A percentile compares a stretch with the other conserved stretches of the same genome.
These are phyloP conservation scores for Herpetomonas tarakana DNA, from an alignment of 208 protist genomes.

Conservation along the genomic window DNA sequence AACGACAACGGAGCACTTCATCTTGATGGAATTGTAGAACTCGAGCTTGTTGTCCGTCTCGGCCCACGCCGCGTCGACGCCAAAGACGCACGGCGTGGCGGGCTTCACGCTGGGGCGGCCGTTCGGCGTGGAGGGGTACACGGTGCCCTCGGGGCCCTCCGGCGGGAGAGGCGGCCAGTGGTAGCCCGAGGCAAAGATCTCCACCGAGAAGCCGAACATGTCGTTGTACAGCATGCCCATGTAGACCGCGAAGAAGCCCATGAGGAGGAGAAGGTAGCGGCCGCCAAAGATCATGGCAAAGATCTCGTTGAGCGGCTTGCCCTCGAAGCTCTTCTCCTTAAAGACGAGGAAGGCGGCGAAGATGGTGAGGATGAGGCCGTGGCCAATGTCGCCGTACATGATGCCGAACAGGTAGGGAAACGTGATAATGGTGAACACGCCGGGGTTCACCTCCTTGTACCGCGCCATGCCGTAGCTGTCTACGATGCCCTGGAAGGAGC, in stretches of 20 bases:
- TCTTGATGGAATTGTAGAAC: constrained; percentile 99
- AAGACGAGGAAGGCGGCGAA: constrained; percentile 73
- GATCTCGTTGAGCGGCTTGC: constrained; percentile 81
- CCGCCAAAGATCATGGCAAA: constrained; percentile 73
- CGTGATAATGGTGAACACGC: constrained; percentile 96
- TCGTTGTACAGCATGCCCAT: constrained; percentile 99
- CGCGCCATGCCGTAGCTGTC: constrained; percentile 97
- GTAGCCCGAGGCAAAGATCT: constrained; percentile 85
- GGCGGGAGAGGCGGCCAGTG: constrained; percentile 34
- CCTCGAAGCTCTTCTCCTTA: constrained; percentile 73
- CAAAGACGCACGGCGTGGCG: constrained; percentile 50
- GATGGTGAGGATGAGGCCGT: constrained; percentile 94
- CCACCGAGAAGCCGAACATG: constrained; percentile 85
- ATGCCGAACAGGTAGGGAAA: constrained; percentile 99
- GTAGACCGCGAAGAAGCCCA: constrained; percentile 96
- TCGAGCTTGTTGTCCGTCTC: constrained; percentile 95
- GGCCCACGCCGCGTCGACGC: constrained; percentile 88
- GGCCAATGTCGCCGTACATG: constrained; percentile 99
- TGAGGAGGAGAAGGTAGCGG: constrained; percentile 97
- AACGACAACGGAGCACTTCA: constrained; percentile 98
- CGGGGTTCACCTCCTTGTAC: constrained; percentile 93
- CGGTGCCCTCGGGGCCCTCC: constrained; percentile 22
- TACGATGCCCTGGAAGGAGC: constrained; percentile 97
- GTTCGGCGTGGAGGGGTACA: constrained; percentile 33
- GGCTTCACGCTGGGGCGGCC: constrained; percentile 49